Evolutionary conservation across 108 stramenopile genomes (phyloP).

Genomic region (Licmophora abbreviata): DNA sequence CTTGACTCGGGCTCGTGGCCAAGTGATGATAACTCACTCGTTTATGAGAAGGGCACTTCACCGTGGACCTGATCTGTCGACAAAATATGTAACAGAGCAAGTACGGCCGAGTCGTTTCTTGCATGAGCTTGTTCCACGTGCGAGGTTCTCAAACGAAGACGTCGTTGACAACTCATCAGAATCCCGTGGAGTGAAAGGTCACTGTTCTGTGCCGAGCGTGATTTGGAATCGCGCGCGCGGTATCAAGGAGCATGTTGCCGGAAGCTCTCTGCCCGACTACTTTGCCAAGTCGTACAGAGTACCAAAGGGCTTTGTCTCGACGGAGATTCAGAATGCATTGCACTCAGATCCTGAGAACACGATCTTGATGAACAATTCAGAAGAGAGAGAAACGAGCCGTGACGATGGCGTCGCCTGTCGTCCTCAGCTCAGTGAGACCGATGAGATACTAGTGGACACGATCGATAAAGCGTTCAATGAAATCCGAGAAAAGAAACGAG

Average conservation of each 20-base stretch:
- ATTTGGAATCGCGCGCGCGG: conserved; percentile 33
- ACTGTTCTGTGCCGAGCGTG: conserved; percentile 10
- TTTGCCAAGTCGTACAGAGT: conserved; percentile 24
- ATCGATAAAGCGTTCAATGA: conserved; percentile 7
- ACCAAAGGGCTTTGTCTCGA: conserved; percentile 12
- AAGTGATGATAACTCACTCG: conserved; percentile 44
- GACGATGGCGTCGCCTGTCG: background rate
- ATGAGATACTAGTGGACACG: conserved; percentile 3
- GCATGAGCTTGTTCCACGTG: conserved; percentile 35
- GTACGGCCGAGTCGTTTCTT: conserved; percentile 45
- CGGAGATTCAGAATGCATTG: background rate
- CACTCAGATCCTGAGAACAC: background rate
- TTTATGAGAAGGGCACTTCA: conserved; percentile 21
- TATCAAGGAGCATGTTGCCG: conserved; percentile 33
- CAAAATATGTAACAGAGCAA: conserved; percentile 26
- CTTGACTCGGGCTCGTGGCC: conserved; percentile 42
- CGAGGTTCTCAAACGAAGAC: conserved; percentile 12
- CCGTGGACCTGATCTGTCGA: conserved; percentile 20
- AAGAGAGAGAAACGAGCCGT: background rate
- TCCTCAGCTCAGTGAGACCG: background rate
- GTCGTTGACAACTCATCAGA: conserved; percentile 12
- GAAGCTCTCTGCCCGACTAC: conserved; percentile 25
- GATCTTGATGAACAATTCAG: background rate
- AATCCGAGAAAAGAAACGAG: conserved; percentile 8
- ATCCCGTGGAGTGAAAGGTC: conserved; percentile 1